Evolutionary conservation across 352 stramenopile species (phyloP), one percentile per base, ranked within the genome.

Genomic region (Pythium myriotylum): DNA sequence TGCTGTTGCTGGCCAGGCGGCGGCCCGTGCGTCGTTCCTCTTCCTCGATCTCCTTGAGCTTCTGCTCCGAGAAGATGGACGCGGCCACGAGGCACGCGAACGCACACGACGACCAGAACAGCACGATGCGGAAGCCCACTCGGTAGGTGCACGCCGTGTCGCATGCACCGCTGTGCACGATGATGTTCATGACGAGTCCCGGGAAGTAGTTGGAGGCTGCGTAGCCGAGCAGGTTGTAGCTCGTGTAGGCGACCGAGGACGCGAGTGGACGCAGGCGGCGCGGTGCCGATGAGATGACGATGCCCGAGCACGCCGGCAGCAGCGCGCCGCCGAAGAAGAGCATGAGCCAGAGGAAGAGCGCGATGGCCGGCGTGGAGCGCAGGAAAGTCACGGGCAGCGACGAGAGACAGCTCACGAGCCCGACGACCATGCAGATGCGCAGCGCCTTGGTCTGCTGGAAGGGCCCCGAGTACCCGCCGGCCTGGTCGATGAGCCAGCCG

Each of bases 211-310:
- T 92, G n/a, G 82, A 92, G 9, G 82, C 73, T 45, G 84, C 83
- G 66, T 94, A 92, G 23, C 85, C 85, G n/a, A 94, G 81, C n/a
- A 94, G 67, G 56, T 94, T 94, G 71, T 92, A 94, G 59, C 77
- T 87, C 17, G 79, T 79, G 48, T 94, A 91, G 13, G 85, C 83
- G 17, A 94, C 81, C 14, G 85, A 94, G 3, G 83, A 91, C 27
- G 83, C 85, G 23, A 94, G 62, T 48, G 85, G 81, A 16, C 84
- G 79, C 50, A 92, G 64, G 4, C 69, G 77, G 17, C 69, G 70
- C 17, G 85, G 85, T 17, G 84, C 74, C 26, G 78, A 82, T 37
- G 79, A 88, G 43, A 94, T 94, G 33, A 94, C 81, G 43, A 94
- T 94, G n/a, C 85, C 85, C 32, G 85, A 92, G 67, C 83, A 94